phyloP scores from a whole-genome alignment of 345 rosid species.

The Salix caprea region DNA sequence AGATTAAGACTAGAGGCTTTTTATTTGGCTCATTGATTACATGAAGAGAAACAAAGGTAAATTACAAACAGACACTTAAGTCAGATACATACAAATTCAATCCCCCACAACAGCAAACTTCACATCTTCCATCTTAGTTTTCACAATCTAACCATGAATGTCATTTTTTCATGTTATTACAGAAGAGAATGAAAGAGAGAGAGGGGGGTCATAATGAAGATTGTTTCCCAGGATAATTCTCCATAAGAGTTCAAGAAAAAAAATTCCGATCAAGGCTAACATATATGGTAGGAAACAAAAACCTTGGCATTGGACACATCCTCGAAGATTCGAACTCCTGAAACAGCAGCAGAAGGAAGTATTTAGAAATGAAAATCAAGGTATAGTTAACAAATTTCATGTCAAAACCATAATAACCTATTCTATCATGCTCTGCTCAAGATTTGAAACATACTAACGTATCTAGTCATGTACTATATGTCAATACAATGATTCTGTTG shows the following conservation, averaged over 20 bases:
- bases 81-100: neutral
- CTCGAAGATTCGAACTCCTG: conserved; percentile 95
- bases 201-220: neutral
- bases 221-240: neutral
- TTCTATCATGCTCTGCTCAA: neutral
- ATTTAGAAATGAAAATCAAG: neutral
- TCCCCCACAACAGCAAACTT: neutral
- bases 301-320: conserved; percentile 82
- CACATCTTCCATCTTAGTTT: neutral
- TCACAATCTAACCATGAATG: neutral
- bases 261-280: neutral
- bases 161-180: neutral
- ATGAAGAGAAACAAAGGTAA: neutral
- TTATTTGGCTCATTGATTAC: neutral
- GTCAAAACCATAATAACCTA: neutral
- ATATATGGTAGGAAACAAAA: conserved; percentile 9
- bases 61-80: neutral
- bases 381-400: neutral
- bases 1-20: neutral
- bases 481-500: neutral
- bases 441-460: neutral
- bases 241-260: neutral
- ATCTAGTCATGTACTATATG: neutral
- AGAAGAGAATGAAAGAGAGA: neutral
- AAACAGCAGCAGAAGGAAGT: conserved; percentile 26